A percentile compares a stretch with the other conserved stretches of the same genome.
These are phyloP conservation scores for Penicillium sp. DNA, from an alignment of 2,329 filamentous ascomycete genomes.

Conservation along the genomic window DNA sequence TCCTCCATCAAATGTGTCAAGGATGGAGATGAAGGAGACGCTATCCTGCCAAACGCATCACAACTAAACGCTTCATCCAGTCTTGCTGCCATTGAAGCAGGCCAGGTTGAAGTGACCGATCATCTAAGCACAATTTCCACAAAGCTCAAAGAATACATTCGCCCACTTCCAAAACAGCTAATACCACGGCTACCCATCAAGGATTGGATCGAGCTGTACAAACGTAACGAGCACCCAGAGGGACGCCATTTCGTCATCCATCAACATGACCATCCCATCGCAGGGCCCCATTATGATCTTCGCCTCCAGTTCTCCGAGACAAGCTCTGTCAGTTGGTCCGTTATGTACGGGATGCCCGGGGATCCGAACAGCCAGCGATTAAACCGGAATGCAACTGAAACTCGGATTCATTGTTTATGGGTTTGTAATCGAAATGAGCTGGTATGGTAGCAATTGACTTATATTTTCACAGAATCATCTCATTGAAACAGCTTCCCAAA, in stretches of 20 bases:
- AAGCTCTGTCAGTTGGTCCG: constrained; percentile 63
- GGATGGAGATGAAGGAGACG: not conserved
- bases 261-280: constrained; percentile 70
- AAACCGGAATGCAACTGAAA: constrained; percentile 62
- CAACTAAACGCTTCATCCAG: not conserved
- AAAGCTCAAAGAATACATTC: constrained; percentile 36
- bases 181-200: constrained; percentile 41
- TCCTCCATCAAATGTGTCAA: not conserved
- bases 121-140: constrained; percentile 50
- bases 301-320: constrained; percentile 66
- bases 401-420: constrained; percentile 59
- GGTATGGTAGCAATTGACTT: not conserved
- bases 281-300: constrained; percentile 67
- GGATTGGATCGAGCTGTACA: constrained; percentile 48
- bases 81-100: constrained; percentile 53
- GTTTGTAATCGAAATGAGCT: constrained; percentile 11
- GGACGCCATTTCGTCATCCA: constrained; percentile 66
- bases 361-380: constrained; percentile 55
- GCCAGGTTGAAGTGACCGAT: constrained; percentile 47
- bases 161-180: constrained; percentile 21
- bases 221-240: constrained; percentile 44
- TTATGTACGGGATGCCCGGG: constrained; percentile 63
- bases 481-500: constrained; percentile 55
- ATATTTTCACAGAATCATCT: constrained; percentile 53
- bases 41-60: not conserved